phyloP scores from a whole-genome alignment of 2,329 filamentous ascomycete species.

The Colletotrichum tanaceti region DNA sequence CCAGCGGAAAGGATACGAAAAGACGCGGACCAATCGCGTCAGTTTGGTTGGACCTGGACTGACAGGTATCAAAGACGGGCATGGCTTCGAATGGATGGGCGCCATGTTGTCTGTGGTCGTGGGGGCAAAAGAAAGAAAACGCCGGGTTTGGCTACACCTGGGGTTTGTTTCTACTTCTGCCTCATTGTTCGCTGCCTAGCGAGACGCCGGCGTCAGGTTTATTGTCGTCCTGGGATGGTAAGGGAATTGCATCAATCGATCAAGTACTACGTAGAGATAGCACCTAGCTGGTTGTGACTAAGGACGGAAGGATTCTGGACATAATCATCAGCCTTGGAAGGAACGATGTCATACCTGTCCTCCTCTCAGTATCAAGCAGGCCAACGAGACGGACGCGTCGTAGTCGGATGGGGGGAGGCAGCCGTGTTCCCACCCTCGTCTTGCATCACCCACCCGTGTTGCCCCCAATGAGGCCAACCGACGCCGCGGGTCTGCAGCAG shows the following conservation, averaged over 20 bases:
- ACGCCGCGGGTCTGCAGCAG: constrained; percentile 16
- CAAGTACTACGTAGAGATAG: too few relatives aligned
- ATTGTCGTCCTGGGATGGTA: neutral
- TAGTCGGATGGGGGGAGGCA: constrained; percentile 17
- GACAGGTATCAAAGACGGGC: constrained; percentile 26
- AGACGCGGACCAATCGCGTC: constrained; percentile 25
- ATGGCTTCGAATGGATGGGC: constrained; percentile 34
- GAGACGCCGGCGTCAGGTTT: neutral
- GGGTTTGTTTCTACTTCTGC: constrained; percentile 4
- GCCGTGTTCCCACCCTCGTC: constrained; percentile 9
- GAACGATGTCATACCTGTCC: constrained; percentile 28
- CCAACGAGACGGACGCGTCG: constrained; percentile 26
- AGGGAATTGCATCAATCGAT: constrained; percentile 3
- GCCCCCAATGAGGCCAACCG: constrained; percentile 29
- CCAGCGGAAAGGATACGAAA: constrained; percentile 23
- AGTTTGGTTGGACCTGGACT: constrained; percentile 15
- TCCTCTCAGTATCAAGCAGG: neutral
- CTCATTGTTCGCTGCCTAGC: constrained; percentile 13
- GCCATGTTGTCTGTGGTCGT: constrained; percentile 19
- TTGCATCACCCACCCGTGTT: constrained; percentile 29
- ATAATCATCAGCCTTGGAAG: constrained; percentile 18
- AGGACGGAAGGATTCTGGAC: constrained; percentile 26
- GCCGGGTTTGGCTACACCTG: constrained; percentile 3
- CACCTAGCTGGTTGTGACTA: constrained; percentile 8
- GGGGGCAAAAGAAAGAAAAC: constrained; percentile 20